Conservation (phyloP, 805 yeast species). For the Wickerhamiella allomyrinae region DNA sequence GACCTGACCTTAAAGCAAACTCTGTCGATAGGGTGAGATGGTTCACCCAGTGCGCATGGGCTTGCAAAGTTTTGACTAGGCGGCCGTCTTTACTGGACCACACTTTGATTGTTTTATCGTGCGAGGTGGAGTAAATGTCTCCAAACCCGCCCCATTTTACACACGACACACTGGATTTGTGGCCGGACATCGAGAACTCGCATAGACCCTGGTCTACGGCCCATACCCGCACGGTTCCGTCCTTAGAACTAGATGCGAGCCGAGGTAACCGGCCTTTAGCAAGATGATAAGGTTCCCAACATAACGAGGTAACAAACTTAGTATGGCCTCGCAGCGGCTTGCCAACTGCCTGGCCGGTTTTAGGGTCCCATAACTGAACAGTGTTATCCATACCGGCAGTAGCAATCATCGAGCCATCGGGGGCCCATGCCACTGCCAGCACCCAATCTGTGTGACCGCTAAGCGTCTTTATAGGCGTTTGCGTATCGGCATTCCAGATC, state of each 20-base stretch:
- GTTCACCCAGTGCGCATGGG: slow-evolving; percentile 98
- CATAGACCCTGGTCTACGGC: slow-evolving; percentile 59
- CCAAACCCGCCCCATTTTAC: slow-evolving; percentile 96
- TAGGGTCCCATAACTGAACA: slow-evolving; percentile 73
- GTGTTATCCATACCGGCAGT: slow-evolving; percentile 94
- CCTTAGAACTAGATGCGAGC: slow-evolving; percentile 80
- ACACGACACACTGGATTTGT: slow-evolving; percentile 77
- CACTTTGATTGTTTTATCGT: slow-evolving; percentile 82
- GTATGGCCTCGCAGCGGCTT: slow-evolving; percentile 64
- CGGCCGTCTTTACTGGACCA: slow-evolving; percentile 79
- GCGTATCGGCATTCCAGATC: slow-evolving; percentile 93
- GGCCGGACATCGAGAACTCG: slow-evolving; percentile 66
- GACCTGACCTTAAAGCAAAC: slow-evolving; percentile 72
- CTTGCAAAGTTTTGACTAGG: slow-evolving; percentile 60
- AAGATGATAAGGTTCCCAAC: slow-evolving; percentile 91
- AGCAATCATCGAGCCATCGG: slow-evolving; percentile 80
- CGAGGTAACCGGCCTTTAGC: slow-evolving; percentile 40
- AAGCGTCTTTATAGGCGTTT: slow-evolving; percentile 71
- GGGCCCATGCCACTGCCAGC: slow-evolving; percentile 78
- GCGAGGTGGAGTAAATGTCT: slow-evolving; percentile 75
- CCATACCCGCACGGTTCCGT: slow-evolving; percentile 83
- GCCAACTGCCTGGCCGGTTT: slow-evolving; percentile 60
- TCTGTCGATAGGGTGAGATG: slow-evolving; percentile 88
- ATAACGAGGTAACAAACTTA: slow-evolving; percentile 77
- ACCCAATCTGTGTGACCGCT: slow-evolving; percentile 91